Evolutionary conservation across 768 basidiomycete species (phyloP), one percentile per base, ranked within the genome.

Genomic region (Symmetrospora coprosmae): DNA sequence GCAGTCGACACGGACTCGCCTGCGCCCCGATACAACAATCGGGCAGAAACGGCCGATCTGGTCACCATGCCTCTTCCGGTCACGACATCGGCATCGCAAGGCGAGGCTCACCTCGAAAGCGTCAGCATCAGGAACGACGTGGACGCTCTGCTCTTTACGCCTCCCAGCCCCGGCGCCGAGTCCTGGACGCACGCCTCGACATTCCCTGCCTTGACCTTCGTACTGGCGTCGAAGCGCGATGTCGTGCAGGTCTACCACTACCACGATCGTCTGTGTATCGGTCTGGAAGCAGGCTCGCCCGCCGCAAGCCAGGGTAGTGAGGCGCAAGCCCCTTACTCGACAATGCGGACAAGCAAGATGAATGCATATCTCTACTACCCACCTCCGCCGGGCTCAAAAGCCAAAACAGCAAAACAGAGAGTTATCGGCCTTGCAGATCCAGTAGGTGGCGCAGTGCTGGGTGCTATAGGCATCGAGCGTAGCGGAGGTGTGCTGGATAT

Each of bases 221-320:
- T 99, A 38, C 76, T 99, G 49, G 88, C 88, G 0, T 90, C 96
- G 66, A 91, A 96, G 72, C 81, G 81, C 61, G 87, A 96, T 71
- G 82, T 85, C 0, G 81, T 87, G 19, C 89, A 91, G 73, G 86
- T 86, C 1, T 80, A 84, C 68, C 89, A 96, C 68, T 72, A 81
- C 33, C 72, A 72, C 1, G 71, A 75, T 40, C 77, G 77, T 4
- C 82, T 86, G 1, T 74, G 88, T 46, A 47, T 68, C 27, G 67
- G 64, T 4, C 62, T 68, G 34, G 67, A 68, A 27, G 45, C 60
- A 2, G 64, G 66, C 0, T 38, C 62, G 2, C 25, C 53, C 2
- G 35, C 49, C 0, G 38, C 58, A 3, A 28, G 38, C 2, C 41
- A 48, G 11, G 2, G 58, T 1, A 19, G 45, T 9, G n/a, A 50